phyloP scores from a whole-genome alignment of 805 yeast genomes.

The Lachancea nothofagi region DNA sequence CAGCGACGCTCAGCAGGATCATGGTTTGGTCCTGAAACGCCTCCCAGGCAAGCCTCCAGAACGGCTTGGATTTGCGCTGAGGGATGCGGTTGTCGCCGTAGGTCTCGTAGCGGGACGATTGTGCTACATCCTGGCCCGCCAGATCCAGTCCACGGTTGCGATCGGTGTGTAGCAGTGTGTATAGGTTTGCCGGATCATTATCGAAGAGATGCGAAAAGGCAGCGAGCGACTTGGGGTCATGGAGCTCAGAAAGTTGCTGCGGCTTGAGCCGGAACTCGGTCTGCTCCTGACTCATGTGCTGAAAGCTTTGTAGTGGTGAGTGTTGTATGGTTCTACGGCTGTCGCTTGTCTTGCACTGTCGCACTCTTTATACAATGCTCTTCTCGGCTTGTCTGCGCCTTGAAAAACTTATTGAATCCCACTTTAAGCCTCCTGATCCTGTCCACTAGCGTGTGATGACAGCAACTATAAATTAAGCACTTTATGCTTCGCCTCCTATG shows the following conservation, averaged over 20 bases:
- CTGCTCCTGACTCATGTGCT: too few species aligned
- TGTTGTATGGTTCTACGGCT: too few species aligned
- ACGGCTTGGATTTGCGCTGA: constrained; percentile 59
- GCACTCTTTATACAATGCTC: too few species aligned
- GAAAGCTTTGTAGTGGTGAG: too few species aligned
- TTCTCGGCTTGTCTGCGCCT: too few species aligned
- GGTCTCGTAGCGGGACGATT: constrained; percentile 19
- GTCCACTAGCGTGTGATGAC: too few species aligned
- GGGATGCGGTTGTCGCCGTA: constrained; percentile 77
- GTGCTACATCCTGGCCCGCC: constrained; percentile 10
- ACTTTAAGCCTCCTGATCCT: too few species aligned
- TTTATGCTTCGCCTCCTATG: too few species aligned
- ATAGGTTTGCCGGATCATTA: constrained; percentile 19
- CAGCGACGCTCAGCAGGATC: constrained; percentile 77
- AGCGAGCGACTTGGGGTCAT: constrained; percentile 31
- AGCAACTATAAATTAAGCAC: too few species aligned
- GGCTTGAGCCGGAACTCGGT: constrained; percentile 13
- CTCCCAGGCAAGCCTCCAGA: constrained; percentile 63
- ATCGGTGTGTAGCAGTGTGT: constrained; percentile 22
- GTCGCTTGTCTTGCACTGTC: too few species aligned
- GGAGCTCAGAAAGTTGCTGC: constrained; percentile 24
- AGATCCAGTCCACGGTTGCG: constrained; percentile 19
- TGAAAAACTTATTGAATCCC: too few species aligned
- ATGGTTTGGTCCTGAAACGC: constrained; percentile 90
- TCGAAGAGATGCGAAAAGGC: constrained; percentile 23